Evolutionary conservation across 164 flowering plant species (phyloP), one percentile per base, ranked within the genome.

Genomic region (Liquidambar formosana): DNA sequence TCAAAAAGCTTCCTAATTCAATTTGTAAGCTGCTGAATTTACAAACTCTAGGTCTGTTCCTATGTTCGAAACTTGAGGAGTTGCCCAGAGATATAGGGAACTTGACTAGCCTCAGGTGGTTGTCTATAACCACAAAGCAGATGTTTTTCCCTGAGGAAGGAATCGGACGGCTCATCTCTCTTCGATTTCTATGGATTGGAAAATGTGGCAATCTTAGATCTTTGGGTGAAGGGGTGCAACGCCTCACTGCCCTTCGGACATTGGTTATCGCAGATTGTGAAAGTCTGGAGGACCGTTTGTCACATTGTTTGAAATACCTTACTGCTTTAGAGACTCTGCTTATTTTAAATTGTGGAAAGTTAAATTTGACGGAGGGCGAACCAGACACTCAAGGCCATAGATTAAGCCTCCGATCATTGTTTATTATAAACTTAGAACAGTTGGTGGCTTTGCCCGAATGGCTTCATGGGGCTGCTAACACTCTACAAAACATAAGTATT

Each of bases 201-300:
- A 5, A 16, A 25, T 57, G 61, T 57, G 15, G 0, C 61, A 57
- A 57, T 16, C n/a, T 57, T 13, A 14, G 6, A 27, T 57, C 61
- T 57, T 27, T 57, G 61, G 16, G 38, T 57, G 41, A 6, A 33
- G 22, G 41, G 61, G 26, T 26, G 61, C 41, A 13, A 14, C 16
- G 15, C 27, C 41, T 57, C 61, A 22, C 61, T 27, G 41, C 38
- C 61, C 61, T 57, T 57, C 41, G 61, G 13, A 57, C 43, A 25
- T 27, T 57, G 61, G 14, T n/a, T 15, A 57, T 57, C 26, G 12
- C 16, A 1, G 41, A 16, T 16, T 57, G 61, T 27, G 15, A 13
- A 27, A 27, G 41, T 27, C 41, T 57, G 38, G 9, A 3, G 9
- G n/a, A n/a, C n/a, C 25, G 38, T 10, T 16, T 57, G 61, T 13